Base-by-base conservation (phyloP, 106 monocot species). In the Acorus calamus region DNA sequence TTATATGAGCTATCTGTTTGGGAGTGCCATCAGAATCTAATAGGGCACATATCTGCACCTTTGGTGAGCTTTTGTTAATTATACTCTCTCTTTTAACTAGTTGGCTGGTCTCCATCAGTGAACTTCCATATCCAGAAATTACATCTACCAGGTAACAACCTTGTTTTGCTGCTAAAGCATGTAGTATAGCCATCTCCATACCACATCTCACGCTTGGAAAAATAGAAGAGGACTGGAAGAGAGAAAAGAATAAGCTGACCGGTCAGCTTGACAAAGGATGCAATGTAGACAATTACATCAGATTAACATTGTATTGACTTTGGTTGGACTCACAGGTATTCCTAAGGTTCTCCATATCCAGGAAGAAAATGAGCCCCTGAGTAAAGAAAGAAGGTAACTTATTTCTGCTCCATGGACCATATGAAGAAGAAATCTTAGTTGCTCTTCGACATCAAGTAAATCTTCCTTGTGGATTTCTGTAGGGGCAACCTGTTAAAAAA, bases 201-300 rank as follows among this genome's bases (percentile, higher is more conserved):
- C 90, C 90, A 85, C 86, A 90, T 14, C 86, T 82, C 42, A 90
- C 89, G 78, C 89, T 90, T 58, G 94, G 94, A 69, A 87, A 90
- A 53, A 94, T 57, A 9, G 94, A 84, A 54, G 78, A 79, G 13
- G 84, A 78, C 94, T 94, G 84, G 12, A 57, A 74, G 62, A 4
- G 61, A 70, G 41, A 48, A 71, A 47, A 71, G 6, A 44, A 55
- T 5, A 13, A 55, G 53, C 59, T 52, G 43, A 59, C 65, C 2
- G 10, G 63, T 44, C 41, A 71, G 11, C 47, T 52, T 11, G 14
- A 14, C 5, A 56, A 13, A 43, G 61, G 44, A 9, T 7, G n/a
- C 8, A 6, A 61, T 28, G 28, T 28, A 45, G 44, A 13, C 3
- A 6, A 69, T 51, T 49, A 43, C 7, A 66, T 6, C 11, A 11